These are phyloP conservation scores for Suhomyces kilbournensis DNA, from an alignment of 805 yeast species.

Conservation along the genomic window DNA sequence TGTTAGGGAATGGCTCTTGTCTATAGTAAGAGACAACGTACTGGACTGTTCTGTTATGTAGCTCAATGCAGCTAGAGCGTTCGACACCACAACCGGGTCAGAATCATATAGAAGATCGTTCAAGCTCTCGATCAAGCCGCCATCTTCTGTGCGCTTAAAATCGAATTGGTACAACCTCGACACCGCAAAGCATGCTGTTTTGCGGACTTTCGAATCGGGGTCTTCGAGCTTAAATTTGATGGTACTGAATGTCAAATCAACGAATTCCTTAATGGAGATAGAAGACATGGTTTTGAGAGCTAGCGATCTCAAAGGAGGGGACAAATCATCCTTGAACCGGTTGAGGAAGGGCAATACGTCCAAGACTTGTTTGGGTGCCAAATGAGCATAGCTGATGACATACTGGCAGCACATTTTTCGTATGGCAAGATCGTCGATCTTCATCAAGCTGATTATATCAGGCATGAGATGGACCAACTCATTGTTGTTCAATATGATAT, in stretches of 20 bases:
- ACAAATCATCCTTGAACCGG: conserved; percentile 48
- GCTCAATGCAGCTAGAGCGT: conserved; percentile 65
- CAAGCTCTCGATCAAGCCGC: conserved; percentile 45
- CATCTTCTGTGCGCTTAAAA: conserved; percentile 41
- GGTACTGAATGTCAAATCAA: conserved; percentile 43
- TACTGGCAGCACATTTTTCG: conserved; percentile 59
- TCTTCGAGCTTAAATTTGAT: conserved; percentile 40
- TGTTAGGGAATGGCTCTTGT: conserved; percentile 39
- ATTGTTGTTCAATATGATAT: conserved; percentile 75
- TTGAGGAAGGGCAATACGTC: conserved; percentile 55
- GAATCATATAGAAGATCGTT: conserved; percentile 55
- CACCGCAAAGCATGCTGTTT: conserved; percentile 66
- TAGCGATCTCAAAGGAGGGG: conserved; percentile 53
- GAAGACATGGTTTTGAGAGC: conserved; percentile 64
- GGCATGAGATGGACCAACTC: conserved; percentile 69
- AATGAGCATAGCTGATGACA: conserved; percentile 56
- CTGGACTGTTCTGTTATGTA: conserved; percentile 59
- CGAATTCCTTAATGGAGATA: conserved; percentile 52
- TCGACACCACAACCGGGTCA: conserved; percentile 60
- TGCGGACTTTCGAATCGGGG: conserved; percentile 58
- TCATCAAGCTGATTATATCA: conserved; percentile 26
- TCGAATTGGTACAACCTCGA: conserved; percentile 63
- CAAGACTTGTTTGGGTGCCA: conserved; percentile 53
- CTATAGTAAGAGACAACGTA: conserved; percentile 51
- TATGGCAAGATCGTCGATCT: conserved; percentile 13